Evolutionary conservation across 768 basidiomycete genomes (phyloP).

Genomic region (Serendipita sp.): DNA sequence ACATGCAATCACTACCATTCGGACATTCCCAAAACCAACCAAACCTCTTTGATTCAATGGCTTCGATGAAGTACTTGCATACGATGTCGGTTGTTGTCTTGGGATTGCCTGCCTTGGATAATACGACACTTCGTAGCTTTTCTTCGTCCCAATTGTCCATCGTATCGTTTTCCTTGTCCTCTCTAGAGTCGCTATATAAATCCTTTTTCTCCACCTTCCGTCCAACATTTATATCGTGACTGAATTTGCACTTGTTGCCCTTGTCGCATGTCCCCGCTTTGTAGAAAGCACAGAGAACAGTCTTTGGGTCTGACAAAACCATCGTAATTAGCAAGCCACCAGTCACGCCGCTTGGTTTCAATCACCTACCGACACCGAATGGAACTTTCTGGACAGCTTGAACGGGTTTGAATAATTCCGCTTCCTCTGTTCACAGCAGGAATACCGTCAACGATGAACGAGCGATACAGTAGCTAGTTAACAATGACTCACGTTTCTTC

Average conservation of each 20-base stretch:
- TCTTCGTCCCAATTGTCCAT: constrained; percentile 98
- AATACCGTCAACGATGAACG: constrained; percentile 15
- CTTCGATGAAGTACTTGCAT: constrained; percentile 93
- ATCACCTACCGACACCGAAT: constrained; percentile 50
- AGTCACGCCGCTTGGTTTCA: neutral
- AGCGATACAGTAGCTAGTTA: constrained; percentile 8
- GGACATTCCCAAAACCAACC: constrained; percentile 97
- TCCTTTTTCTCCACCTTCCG: constrained; percentile 93
- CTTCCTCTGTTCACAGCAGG: constrained; percentile 36
- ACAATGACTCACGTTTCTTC: constrained; percentile 25
- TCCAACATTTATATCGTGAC: constrained; percentile 77
- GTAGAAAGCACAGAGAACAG: constrained; percentile 77
- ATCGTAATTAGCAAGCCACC: neutral
- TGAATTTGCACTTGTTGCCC: constrained; percentile 91
- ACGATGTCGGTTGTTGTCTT: constrained; percentile 92
- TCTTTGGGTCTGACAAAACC: constrained; percentile 65
- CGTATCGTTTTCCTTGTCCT: constrained; percentile 68
- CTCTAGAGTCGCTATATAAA: constrained; percentile 74
- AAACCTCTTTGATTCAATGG: constrained; percentile 82
- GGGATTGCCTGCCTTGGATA: constrained; percentile 78
- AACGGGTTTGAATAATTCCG: constrained; percentile 63
- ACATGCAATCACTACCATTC: constrained; percentile 66
- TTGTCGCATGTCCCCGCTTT: constrained; percentile 90
- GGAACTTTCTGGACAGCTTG: constrained; percentile 67
- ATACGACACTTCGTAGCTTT: constrained; percentile 75